A percentile compares a stretch with the other conserved stretches of the same genome.
Evolutionary conservation across 2,329 filamentous ascomycete genomes (phyloP).

Genomic region (Ascomycota sp.): DNA sequence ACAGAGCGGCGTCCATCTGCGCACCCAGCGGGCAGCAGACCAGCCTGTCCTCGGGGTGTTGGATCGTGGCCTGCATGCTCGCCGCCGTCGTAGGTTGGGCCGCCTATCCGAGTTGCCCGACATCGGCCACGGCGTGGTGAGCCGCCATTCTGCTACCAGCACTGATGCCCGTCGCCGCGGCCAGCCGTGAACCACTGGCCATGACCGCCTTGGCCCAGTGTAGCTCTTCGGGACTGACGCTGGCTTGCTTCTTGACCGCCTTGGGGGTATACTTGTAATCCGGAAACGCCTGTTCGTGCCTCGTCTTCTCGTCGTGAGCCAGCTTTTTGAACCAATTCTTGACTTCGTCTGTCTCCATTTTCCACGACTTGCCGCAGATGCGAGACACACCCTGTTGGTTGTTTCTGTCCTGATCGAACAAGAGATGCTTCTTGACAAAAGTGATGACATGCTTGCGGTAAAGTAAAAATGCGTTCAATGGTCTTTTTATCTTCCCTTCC

Average conservation of each 20-base stretch:
- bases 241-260: slow-evolving; percentile 28
- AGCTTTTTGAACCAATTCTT: slow-evolving; percentile 55
- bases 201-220: no score
- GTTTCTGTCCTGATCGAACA: slow-evolving; percentile 31
- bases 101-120: no score
- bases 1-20: no score
- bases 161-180: no score
- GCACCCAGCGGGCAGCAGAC: background rate
- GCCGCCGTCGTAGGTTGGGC: background rate
- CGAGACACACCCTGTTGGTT: slow-evolving; percentile 86
- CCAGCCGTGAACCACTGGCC: no score
- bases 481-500: slow-evolving; percentile 61
- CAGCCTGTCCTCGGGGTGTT: no score
- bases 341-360: slow-evolving; percentile 48
- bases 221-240: background rate
- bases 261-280: slow-evolving; percentile 85
- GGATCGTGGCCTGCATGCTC: no score
- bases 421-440: slow-evolving; percentile 1
- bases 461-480: slow-evolving; percentile 96
- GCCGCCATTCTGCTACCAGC: no score
- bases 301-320: slow-evolving; percentile 59
- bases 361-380: slow-evolving; percentile 71
- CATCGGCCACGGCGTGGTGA: no score
- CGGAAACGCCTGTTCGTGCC: slow-evolving; percentile 68
- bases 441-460: slow-evolving; percentile 62